A percentile compares a stretch with the other conserved stretches of the same genome.
phyloP scores from a whole-genome alignment of 495 filamentous ascomycete species.

The Tuber indicum region DNA sequence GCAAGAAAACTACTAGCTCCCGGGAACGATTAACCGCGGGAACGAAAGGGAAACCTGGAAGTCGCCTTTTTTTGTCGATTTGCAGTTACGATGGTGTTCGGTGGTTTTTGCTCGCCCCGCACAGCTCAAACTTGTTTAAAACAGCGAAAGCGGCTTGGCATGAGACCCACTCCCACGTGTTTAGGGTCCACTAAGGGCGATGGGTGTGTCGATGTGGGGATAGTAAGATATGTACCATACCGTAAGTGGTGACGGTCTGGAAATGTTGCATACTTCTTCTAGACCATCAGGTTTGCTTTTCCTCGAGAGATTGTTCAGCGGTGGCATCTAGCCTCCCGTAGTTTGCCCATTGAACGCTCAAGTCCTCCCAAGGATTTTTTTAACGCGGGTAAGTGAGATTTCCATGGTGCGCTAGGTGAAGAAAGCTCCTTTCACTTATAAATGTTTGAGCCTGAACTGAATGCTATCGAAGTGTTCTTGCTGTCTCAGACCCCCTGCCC shows the following conservation, averaged over 20 bases:
- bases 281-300: background rate
- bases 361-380: background rate
- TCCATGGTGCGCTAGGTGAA: background rate
- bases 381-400: background rate
- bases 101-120: background rate
- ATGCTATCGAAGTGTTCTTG: background rate
- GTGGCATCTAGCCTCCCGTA: background rate
- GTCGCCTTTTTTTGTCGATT: background rate
- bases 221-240: background rate
- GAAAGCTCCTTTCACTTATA: background rate
- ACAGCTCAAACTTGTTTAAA: background rate
- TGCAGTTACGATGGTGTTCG: background rate
- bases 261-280: background rate
- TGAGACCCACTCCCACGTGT: background rate
- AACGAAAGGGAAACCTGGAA: background rate
- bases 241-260: background rate
- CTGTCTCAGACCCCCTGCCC: background rate
- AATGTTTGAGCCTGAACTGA: background rate
- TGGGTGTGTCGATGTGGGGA: background rate
- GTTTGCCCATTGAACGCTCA: background rate
- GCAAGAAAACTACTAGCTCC: background rate
- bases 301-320: background rate
- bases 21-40: background rate
- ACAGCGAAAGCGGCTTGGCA: background rate
- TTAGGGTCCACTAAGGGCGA: background rate